These are phyloP conservation scores for Trypanosoma rangeli DNA, from an alignment of 208 protist species.

Conservation along the genomic window DNA sequence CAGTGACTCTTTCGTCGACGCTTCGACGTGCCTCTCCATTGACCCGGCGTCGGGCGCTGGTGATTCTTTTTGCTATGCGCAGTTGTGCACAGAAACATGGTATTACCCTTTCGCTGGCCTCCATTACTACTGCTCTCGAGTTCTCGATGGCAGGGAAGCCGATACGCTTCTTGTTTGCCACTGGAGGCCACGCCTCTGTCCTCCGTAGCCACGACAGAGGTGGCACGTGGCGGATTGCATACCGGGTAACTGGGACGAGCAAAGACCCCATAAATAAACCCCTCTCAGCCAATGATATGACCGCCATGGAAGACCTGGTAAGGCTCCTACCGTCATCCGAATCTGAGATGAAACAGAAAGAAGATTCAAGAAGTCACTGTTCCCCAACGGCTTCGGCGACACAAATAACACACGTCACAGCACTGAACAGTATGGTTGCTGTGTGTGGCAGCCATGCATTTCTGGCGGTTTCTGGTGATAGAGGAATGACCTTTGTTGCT, in stretches of 20 bases:
- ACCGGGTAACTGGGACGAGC: neutral
- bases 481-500: slow-evolving; percentile 50
- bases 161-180: slow-evolving; percentile 61
- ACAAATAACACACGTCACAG: slow-evolving; percentile 22
- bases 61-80: slow-evolving; percentile 23
- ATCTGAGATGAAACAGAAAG: neutral
- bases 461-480: slow-evolving; percentile 66
- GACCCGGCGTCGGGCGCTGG: slow-evolving; percentile 25
- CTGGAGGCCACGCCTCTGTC: slow-evolving; percentile 48
- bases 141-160: slow-evolving; percentile 24
- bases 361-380: neutral
- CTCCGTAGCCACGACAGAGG: slow-evolving; percentile 71
- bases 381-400: slow-evolving; percentile 6
- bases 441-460: slow-evolving; percentile 46
- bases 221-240: slow-evolving; percentile 42
- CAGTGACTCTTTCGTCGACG: slow-evolving; percentile 14
- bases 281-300: neutral
- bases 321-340: slow-evolving; percentile 10
- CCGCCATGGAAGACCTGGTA: slow-evolving; percentile 14
- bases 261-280: neutral
- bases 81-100: neutral
- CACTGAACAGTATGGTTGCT: slow-evolving; percentile 46
- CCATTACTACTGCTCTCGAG: slow-evolving; percentile 17
- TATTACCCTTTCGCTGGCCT: slow-evolving; percentile 10
- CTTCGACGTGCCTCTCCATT: slow-evolving; percentile 23